A percentile compares a stretch with the other conserved stretches of the same genome.
Conservation (phyloP, 2,329 filamentous ascomycete species). For the Rasamsonia emersonii region DNA sequence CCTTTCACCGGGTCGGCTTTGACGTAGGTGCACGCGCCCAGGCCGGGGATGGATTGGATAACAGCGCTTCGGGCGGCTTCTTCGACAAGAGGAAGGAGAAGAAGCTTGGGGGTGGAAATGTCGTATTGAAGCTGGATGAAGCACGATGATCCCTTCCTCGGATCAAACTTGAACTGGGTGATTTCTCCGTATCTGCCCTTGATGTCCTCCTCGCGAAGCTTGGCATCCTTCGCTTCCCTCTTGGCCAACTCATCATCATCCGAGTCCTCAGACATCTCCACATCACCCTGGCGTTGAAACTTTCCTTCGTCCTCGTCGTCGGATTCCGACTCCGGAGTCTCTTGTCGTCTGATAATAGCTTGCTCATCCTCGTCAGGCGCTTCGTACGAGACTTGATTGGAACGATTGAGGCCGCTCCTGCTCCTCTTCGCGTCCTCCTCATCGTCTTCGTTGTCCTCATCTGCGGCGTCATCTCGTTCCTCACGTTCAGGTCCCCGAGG, state of each 20-base stretch:
- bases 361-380: constrained; percentile 90
- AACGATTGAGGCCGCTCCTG: constrained; percentile 59
- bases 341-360: constrained; percentile 58
- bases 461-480: constrained; percentile 50
- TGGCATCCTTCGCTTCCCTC: constrained; percentile 32
- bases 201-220: constrained; percentile 55
- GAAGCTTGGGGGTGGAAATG: constrained; percentile 71
- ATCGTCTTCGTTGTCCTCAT: constrained; percentile 68
- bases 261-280: constrained; percentile 25
- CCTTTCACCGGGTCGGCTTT: constrained; percentile 49
- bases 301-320: constrained; percentile 42
- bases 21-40: constrained; percentile 62
- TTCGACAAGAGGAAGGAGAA: constrained; percentile 88
- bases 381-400: constrained; percentile 79
- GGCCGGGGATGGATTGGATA: constrained; percentile 75
- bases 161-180: constrained; percentile 71
- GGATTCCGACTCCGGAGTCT: constrained; percentile 49
- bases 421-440: constrained; percentile 59
- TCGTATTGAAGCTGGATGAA: constrained; percentile 77
- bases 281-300: constrained; percentile 25
- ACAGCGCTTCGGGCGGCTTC: constrained; percentile 67
- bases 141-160: constrained; percentile 63
- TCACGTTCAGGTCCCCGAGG: constrained; percentile 40
- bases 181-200: constrained; percentile 58
- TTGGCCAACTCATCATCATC: constrained; percentile 37